These are phyloP conservation scores for Lepidium didymum DNA, from an alignment of 345 rosid genomes.

Conservation along the genomic window DNA sequence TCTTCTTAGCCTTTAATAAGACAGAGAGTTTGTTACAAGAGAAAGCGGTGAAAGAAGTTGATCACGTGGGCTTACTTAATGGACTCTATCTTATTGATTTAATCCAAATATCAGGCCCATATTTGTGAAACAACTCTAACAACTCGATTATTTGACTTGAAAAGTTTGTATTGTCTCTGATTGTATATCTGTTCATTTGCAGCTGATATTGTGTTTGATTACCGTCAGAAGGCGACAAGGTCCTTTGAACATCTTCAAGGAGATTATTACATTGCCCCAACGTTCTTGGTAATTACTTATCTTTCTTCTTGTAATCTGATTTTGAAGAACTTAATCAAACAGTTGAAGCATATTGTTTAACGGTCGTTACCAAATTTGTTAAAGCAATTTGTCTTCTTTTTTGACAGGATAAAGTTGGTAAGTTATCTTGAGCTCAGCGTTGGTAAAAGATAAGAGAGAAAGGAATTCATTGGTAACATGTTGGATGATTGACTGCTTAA, in stretches of 20 bases:
- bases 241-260: conserved; percentile 89
- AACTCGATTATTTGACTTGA: neutral
- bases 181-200: conserved; percentile 7
- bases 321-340: neutral
- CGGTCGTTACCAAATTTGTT: neutral
- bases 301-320: neutral
- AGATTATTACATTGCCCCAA: conserved; percentile 88
- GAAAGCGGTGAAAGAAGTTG: too few relatives aligned
- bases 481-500: neutral
- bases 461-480: neutral
- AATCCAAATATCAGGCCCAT: too few relatives aligned
- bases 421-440: conserved; percentile 37
- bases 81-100: too few relatives aligned
- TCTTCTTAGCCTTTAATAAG: too few relatives aligned
- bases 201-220: conserved; percentile 97
- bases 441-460: conserved; percentile 16
- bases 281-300: conserved; percentile 46
- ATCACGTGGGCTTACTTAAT: too few relatives aligned
- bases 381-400: neutral
- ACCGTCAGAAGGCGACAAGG: conserved; percentile 84
- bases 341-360: neutral
- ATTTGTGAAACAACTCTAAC: too few relatives aligned
- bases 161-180: neutral
- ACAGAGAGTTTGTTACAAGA: too few relatives aligned
- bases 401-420: conserved; percentile 96